Percentiles rank a stretch among this genome's conserved stretches.
Evolutionary conservation across 345 rosid species (phyloP).

Genomic region (Salix arbutifolia): DNA sequence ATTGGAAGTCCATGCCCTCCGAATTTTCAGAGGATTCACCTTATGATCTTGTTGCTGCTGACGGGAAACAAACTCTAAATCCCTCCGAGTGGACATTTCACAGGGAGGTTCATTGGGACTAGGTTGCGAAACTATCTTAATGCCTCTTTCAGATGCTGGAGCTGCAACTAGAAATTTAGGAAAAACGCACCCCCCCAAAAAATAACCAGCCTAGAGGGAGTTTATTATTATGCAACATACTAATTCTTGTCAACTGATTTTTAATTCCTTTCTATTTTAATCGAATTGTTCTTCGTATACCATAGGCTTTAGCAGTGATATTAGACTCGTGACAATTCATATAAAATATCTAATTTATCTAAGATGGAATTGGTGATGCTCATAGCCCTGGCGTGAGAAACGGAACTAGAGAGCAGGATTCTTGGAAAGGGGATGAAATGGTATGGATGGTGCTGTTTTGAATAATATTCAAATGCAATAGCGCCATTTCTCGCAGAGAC

Average conservation of each 20-base stretch:
- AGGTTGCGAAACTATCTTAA: constrained; percentile 1
- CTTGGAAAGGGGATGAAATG: too few species aligned
- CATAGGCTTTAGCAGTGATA: not conserved
- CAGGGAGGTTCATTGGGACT: constrained; percentile 76
- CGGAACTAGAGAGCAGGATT: too few species aligned
- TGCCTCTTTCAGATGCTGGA: not conserved
- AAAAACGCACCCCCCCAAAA: not conserved
- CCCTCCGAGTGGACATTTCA: constrained; percentile 83
- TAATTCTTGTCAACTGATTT: not conserved
- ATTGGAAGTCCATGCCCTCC: constrained; percentile 87
- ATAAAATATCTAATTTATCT: too few species aligned
- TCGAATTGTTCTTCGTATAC: not conserved
- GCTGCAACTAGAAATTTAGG: not conserved
- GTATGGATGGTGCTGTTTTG: too few species aligned
- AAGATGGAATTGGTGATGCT: not conserved
- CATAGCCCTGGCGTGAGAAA: not conserved
- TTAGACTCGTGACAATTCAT: too few species aligned
- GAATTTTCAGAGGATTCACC: constrained; percentile 78
- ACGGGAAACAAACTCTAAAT: constrained; percentile 66
- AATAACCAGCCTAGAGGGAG: not conserved
- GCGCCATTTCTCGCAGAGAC: too few species aligned
- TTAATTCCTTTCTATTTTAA: not conserved
- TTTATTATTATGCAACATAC: not conserved
- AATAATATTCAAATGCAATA: too few species aligned
- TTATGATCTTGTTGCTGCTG: constrained; percentile 73